Evolutionary conservation across 2,329 filamentous ascomycete species (phyloP).

Genomic region (Eurotiales sp.): DNA sequence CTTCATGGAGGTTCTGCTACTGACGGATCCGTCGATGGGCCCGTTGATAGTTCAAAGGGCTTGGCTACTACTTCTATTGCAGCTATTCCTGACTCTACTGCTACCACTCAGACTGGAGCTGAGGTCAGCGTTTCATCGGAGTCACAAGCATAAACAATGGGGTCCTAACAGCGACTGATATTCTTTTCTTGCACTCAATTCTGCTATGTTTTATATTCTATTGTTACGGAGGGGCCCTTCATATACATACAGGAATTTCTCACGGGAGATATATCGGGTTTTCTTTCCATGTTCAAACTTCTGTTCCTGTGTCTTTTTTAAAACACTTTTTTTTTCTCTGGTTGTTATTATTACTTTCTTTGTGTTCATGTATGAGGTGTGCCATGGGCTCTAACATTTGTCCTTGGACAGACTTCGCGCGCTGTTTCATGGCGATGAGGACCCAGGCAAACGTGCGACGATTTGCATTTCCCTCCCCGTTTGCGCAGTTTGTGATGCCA

Average conservation of each 20-base stretch:
- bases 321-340: constrained; percentile 16
- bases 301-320: constrained; percentile 14
- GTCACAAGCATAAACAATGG: constrained; percentile 11
- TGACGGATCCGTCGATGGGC: constrained; percentile 42
- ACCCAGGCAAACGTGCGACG: constrained; percentile 12
- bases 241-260: constrained; percentile 36
- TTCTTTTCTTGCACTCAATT: constrained; percentile 22
- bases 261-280: constrained; percentile 27
- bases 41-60: constrained; percentile 34
- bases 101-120: constrained; percentile 19
- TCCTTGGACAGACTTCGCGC: constrained; percentile 8
- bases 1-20: constrained; percentile 15
- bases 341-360: constrained; percentile 13
- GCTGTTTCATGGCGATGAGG: constrained; percentile 8
- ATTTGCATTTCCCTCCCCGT: constrained; percentile 7
- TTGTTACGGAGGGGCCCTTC: constrained; percentile 25
- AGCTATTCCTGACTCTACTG: constrained; percentile 27
- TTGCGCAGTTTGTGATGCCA: constrained; percentile 11
- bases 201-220: constrained; percentile 21
- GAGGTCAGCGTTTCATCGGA: constrained; percentile 20
- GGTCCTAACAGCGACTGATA: constrained; percentile 26
- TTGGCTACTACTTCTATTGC: constrained; percentile 33
- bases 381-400: constrained; percentile 3
- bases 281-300: constrained; percentile 22
- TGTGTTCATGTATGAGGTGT: constrained; percentile 26